Conservation (phyloP, 2,329 filamentous ascomycete species). For the Rhynchosporium secalis region DNA sequence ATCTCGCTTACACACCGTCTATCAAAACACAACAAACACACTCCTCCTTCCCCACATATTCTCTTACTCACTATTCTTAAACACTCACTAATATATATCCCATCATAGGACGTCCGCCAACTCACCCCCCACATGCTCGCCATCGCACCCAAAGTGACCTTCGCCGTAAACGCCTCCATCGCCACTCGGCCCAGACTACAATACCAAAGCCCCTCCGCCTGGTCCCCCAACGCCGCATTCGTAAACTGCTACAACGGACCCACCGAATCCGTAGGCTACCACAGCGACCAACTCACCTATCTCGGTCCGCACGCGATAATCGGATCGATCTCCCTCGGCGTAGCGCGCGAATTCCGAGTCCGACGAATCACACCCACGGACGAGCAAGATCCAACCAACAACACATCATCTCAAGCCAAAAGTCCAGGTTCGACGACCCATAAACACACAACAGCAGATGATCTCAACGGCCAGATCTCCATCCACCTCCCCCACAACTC, state of each 20-base stretch:
- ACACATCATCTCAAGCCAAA: background rate
- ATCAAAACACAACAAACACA: no score
- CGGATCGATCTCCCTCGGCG: constrained; percentile 85
- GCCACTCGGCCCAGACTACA: constrained; percentile 74
- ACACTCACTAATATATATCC: background rate
- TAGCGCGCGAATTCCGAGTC: constrained; percentile 90
- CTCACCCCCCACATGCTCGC: constrained; percentile 72
- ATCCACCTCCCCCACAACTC: constrained; percentile 96
- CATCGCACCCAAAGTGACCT: constrained; percentile 69
- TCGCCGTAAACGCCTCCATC: constrained; percentile 78
- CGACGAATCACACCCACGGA: constrained; percentile 69
- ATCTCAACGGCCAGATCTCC: constrained; percentile 80
- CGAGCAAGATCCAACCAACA: background rate
- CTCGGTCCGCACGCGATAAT: constrained; percentile 86
- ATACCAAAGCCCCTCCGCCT: constrained; percentile 71
- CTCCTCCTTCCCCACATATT: no score
- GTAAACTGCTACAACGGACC: constrained; percentile 91
- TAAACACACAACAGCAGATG: constrained; percentile 46
- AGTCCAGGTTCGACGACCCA: background rate
- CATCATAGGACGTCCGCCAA: constrained; percentile 64
- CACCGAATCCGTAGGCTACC: constrained; percentile 83
- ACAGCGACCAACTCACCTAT: constrained; percentile 91
- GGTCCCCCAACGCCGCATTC: constrained; percentile 87
- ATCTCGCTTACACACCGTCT: no score
- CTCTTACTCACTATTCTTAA: no score